A percentile compares a stretch with the other conserved stretches of the same genome.
Evolutionary conservation across 768 basidiomycete genomes (phyloP).

Genomic region (Suillus sp.): DNA sequence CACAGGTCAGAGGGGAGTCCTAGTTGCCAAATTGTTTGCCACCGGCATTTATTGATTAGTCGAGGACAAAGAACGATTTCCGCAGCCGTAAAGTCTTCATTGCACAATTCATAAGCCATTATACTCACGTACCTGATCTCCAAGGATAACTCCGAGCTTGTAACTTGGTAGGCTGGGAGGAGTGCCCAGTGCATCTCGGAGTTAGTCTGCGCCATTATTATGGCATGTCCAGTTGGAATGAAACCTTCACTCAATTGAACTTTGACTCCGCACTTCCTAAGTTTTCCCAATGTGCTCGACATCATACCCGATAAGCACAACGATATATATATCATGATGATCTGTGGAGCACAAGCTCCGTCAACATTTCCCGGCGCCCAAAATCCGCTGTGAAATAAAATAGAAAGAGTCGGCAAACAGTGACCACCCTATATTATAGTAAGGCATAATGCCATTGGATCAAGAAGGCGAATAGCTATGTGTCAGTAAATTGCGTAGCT

Average conservation of each 20-base stretch:
- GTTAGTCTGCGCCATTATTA: conserved; percentile 20
- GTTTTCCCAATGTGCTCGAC: conserved; percentile 3
- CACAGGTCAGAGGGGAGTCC: conserved; percentile 22
- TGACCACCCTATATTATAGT: not conserved
- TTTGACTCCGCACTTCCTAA: conserved; percentile 8
- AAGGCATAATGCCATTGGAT: conserved; percentile 8
- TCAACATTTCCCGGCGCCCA: conserved; percentile 12
- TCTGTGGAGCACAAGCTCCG: conserved; percentile 12
- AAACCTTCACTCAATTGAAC: conserved; percentile 13
- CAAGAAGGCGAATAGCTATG: conserved; percentile 15
- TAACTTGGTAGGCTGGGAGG: conserved; percentile 1
- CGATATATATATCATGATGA: conserved; percentile 14
- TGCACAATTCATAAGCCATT: not conserved
- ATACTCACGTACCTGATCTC: conserved; percentile 8
- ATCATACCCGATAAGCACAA: conserved; percentile 6
- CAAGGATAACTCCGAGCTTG: conserved; percentile 7
- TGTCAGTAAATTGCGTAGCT: conserved; percentile 11
- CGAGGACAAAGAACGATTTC: conserved; percentile 11
- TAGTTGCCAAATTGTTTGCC: conserved; percentile 8
- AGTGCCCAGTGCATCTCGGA: not conserved
- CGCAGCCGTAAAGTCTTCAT: conserved; percentile 10
- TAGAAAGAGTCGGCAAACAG: conserved; percentile 5
- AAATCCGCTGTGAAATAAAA: conserved; percentile 13
- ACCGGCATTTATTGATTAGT: conserved; percentile 6
- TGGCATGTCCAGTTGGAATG: conserved; percentile 31